Evolutionary conservation across 805 yeast genomes (phyloP).

Genomic region (Yarrowia bubula): DNA sequence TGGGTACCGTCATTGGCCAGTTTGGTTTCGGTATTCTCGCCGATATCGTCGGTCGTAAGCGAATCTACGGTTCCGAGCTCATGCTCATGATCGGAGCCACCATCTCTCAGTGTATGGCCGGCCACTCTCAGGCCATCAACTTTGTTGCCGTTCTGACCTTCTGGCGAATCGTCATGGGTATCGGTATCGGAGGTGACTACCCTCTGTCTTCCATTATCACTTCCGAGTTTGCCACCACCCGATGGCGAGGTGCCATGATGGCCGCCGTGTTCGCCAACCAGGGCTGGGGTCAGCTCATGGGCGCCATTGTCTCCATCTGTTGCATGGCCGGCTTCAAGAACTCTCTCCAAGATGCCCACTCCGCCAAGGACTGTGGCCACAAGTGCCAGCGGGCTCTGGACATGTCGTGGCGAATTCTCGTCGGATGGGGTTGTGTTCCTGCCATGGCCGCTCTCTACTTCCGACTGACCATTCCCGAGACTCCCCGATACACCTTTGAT

Average conservation of each 20-base stretch:
- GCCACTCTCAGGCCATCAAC: conserved; percentile 66
- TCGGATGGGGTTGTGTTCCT: conserved; percentile 90
- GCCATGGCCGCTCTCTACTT: conserved; percentile 74
- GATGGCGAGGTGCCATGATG: conserved; percentile 98
- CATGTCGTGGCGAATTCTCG: conserved; percentile 89
- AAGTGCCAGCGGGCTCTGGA: conserved; percentile 78
- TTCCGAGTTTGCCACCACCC: conserved; percentile 88
- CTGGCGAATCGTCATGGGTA: conserved; percentile 85
- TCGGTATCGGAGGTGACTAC: conserved; percentile 97
- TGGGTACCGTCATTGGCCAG: conserved; percentile 92
- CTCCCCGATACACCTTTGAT: conserved; percentile 80
- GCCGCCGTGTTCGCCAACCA: conserved; percentile 95
- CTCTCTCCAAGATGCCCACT: conserved; percentile 52
- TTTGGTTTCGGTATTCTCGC: conserved; percentile 78
- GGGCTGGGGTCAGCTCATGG: conserved; percentile 91
- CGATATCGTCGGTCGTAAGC: conserved; percentile 81
- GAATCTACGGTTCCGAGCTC: conserved; percentile 81
- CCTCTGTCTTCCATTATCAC: conserved; percentile 89
- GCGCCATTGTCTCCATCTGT: conserved; percentile 79
- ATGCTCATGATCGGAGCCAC: conserved; percentile 81
- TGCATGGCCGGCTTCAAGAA: conserved; percentile 74
- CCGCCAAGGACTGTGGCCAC: conserved; percentile 59
- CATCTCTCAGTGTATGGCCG: conserved; percentile 70
- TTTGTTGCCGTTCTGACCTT: conserved; percentile 72
- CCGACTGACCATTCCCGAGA: conserved; percentile 92